Evolutionary conservation across 2,329 filamentous ascomycete species (phyloP).

Genomic region (Coniochaeta prunicola): DNA sequence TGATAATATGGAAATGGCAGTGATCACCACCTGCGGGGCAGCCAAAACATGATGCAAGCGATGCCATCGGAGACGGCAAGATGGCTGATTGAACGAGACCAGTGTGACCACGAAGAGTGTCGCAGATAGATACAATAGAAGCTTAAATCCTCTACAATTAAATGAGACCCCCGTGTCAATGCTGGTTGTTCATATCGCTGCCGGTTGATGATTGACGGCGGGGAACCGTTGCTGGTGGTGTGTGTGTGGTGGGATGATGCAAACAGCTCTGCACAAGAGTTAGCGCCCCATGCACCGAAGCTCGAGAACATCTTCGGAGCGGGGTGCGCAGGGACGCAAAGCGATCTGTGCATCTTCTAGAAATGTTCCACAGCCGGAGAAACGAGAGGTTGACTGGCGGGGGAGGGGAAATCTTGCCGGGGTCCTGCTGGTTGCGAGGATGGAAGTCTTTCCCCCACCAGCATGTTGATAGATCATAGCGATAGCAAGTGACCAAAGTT

Average conservation of each 20-base stretch:
- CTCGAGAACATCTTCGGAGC: conserved; percentile 1
- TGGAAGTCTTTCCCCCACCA: not conserved
- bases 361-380: conserved; percentile 10
- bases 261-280: not conserved
- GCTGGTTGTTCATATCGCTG: not conserved
- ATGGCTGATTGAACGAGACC: not conserved
- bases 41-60: not conserved
- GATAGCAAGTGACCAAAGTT: not conserved
- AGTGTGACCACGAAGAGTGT: not conserved
- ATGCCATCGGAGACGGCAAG: not conserved
- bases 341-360: conserved; percentile 14
- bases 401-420: not conserved
- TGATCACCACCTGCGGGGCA: not conserved
- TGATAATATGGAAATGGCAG: not conserved
- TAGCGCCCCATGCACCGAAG: conserved; percentile 1
- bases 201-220: not conserved
- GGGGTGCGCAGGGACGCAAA: conserved; percentile 6
- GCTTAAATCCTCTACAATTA: not conserved
- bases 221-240: not conserved
- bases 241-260: not conserved
- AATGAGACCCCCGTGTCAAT: not conserved
- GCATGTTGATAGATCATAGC: not conserved
- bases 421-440: not conserved
- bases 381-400: conserved; percentile 1
- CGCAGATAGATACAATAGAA: not conserved